Conservation (phyloP, 75 land plant genomes). For the Cunninghamia lanceolata region DNA sequence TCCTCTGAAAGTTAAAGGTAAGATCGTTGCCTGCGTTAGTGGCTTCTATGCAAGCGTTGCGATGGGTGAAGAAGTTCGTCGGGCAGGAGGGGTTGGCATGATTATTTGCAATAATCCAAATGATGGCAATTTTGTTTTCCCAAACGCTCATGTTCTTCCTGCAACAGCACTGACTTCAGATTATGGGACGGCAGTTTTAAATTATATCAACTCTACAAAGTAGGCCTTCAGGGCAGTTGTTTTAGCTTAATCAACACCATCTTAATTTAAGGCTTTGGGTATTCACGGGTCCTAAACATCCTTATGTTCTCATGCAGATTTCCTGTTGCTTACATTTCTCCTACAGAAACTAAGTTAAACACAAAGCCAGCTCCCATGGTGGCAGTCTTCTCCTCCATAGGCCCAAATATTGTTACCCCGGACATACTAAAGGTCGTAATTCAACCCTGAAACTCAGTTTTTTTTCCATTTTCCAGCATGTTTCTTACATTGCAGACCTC, state of each 20-base stretch:
- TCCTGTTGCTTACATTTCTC: conserved; percentile 13
- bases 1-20: conserved; percentile 40
- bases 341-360: neutral
- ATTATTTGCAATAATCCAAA: conserved; percentile 19
- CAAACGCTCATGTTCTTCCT: conserved; percentile 35
- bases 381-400: conserved; percentile 28
- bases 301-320: conserved; percentile 3
- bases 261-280: neutral
- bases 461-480: neutral
- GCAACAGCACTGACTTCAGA: conserved; percentile 22
- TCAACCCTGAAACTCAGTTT: neutral
- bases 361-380: conserved; percentile 26
- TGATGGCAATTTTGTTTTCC: conserved; percentile 12
- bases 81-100: conserved; percentile 44
- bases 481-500: neutral
- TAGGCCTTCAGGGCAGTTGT: conserved; percentile 7
- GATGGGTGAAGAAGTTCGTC: conserved; percentile 30
- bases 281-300: neutral
- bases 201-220: conserved; percentile 35
- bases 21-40: conserved; percentile 45
- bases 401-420: conserved; percentile 18
- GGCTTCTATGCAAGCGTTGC: conserved; percentile 19
- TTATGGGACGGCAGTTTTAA: conserved; percentile 12
- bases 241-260: conserved; percentile 10
- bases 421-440: conserved; percentile 39